Base-by-base conservation (phyloP, 2,329 filamentous ascomycete species). In the Cylindrodendrum hubeiense region DNA sequence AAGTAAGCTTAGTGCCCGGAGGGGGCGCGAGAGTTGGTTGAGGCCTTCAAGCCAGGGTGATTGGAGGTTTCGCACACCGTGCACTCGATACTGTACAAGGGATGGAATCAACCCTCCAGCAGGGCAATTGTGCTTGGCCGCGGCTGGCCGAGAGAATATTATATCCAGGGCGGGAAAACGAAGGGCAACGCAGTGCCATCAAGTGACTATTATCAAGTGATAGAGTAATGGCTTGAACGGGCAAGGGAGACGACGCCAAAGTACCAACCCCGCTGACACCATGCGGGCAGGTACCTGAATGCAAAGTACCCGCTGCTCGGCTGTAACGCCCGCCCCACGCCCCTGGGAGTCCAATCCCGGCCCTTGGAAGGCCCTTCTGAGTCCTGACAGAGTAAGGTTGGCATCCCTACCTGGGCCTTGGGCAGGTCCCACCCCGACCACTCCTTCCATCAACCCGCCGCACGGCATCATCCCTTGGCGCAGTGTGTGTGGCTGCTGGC, bases 401-500 rank as follows among this genome's bases (percentile, higher is more conserved):
- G 44, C 44, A 47, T 28, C 44, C 44, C 41, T 43, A 21, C 41
- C 41, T 43, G 17, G n/a, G 37, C 6, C 44, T 28, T 47, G 26
- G 26, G 46, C n/a, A 19, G 46, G 46, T 30, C 28, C 28, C 28
- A 57, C 53, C 39, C 37, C 46, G 43, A n/a, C n/a, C 41, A 41
- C 24, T 54, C 54, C 43, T 52, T 6, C 50, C 57, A 53, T 53
- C 37, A 46, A 46, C 22, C 41, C 33, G 54, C 22, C 37, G 54
- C n/a, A 21, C 50, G 54, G 54, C 50, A 47, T 50, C 26, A 15
- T n/a, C 60, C 57, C 68, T 67, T 71, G 67, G 67, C 67, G 37
- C 37, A n/a, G 37, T 39, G n/a, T n/a, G n/a, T n/a, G n/a, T n/a
- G n/a, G n/a, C 37, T 17, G 37, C 15, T 39, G 37, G 37, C 37